These are phyloP conservation scores for Xylariales sp. DNA, from an alignment of 2,329 filamentous ascomycete species.

Conservation along the genomic window DNA sequence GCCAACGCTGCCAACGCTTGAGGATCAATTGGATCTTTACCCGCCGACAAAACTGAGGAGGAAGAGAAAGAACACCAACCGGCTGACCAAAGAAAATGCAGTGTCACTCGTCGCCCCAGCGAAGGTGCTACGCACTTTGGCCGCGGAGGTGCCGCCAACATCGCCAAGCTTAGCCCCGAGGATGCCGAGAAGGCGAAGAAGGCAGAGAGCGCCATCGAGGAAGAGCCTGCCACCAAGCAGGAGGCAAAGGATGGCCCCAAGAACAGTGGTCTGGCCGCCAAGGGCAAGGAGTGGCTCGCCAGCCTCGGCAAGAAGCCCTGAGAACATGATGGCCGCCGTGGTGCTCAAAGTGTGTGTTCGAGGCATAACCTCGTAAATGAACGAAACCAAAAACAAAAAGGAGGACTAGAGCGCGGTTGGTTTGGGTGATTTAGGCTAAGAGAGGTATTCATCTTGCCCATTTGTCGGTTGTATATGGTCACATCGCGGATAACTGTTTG, in stretches of 20 bases:
- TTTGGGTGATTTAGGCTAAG: no score
- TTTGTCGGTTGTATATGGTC: no score
- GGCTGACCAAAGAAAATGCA: neutral
- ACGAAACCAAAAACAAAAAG: no score
- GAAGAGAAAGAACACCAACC: no score
- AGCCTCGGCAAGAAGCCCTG: constrained; percentile 42
- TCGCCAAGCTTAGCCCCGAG: constrained; percentile 47
- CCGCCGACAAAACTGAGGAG: no score
- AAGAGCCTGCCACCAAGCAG: constrained; percentile 11
- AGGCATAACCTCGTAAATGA: no score
- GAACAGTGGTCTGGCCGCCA: constrained; percentile 29
- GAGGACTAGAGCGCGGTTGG: no score
- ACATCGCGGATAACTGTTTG: no score
- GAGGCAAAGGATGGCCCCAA: constrained; percentile 17
- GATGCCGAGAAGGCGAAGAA: constrained; percentile 54
- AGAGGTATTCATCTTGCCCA: no score
- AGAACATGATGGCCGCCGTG: no score
- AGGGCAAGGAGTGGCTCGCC: constrained; percentile 42
- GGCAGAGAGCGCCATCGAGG: constrained; percentile 20
- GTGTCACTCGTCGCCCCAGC: constrained; percentile 43
- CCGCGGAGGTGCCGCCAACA: constrained; percentile 72
- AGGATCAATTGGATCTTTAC: neutral
- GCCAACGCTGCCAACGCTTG: constrained; percentile 5
- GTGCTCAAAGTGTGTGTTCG: no score
- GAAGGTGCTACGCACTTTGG: constrained; percentile 62